Percentiles rank a stretch among this genome's conserved stretches.
Conservation (phyloP, 164 flowering plant genomes). For the Stephania cephalantha region DNA sequence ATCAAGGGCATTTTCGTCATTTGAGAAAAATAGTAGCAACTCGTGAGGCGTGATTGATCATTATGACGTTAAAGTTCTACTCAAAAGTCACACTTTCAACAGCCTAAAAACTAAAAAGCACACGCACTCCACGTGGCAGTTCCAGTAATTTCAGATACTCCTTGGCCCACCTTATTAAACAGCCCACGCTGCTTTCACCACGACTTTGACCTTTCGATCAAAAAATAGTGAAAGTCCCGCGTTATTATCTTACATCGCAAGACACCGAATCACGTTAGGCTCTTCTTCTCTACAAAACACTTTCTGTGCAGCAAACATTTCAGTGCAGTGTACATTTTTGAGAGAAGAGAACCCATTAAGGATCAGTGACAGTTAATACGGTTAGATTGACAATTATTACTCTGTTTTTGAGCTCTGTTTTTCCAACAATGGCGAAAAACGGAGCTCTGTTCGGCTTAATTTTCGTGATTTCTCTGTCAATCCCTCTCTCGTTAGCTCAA, state of each 20-base stretch:
- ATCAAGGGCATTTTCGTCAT: neutral
- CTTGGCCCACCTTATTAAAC: neutral
- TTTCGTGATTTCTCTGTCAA: constrained; percentile 7
- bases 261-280: neutral
- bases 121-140: neutral
- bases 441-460: neutral
- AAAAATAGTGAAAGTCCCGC: neutral
- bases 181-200: neutral
- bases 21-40: neutral
- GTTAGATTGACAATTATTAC: neutral
- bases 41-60: neutral
- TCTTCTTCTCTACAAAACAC: neutral
- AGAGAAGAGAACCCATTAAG: neutral
- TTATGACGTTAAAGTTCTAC: neutral
- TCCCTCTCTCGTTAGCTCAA: constrained; percentile 35
- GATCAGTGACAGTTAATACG: neutral
- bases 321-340: neutral
- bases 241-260: neutral
- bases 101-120: neutral
- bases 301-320: neutral
- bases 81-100: neutral
- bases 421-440: neutral
- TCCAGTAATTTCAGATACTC: neutral
- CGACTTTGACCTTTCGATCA: neutral
- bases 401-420: neutral